These are phyloP conservation scores for Colletotrichum musae DNA, from an alignment of 2,329 filamentous ascomycete genomes.

Conservation along the genomic window DNA sequence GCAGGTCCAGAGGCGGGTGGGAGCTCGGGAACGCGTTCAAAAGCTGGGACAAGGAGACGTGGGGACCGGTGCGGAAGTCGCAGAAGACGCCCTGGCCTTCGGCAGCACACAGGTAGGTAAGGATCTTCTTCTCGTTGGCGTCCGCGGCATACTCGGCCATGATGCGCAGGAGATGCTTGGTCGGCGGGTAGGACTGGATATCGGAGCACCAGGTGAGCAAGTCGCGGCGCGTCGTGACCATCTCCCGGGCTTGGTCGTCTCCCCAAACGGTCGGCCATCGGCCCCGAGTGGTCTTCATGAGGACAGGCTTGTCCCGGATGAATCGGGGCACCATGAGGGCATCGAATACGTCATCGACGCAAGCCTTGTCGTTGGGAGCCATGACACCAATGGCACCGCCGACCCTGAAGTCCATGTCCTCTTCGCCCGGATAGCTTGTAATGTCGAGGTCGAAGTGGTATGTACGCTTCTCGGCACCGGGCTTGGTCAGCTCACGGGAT, in stretches of 20 bases:
- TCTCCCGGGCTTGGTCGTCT: slow-evolving; percentile 84
- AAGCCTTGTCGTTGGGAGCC: slow-evolving; percentile 83
- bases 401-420: slow-evolving; percentile 92
- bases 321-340: slow-evolving; percentile 84
- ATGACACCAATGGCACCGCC: slow-evolving; percentile 95
- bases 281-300: slow-evolving; percentile 83
- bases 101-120: slow-evolving; percentile 87
- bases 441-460: slow-evolving; percentile 98
- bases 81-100: slow-evolving; percentile 95
- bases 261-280: slow-evolving; percentile 99
- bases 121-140: slow-evolving; percentile 88
- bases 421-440: slow-evolving; percentile 91
- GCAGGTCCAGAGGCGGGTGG: slow-evolving; percentile 85
- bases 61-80: slow-evolving; percentile 90
- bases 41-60: slow-evolving; percentile 88
- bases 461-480: slow-evolving; percentile 94
- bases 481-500: slow-evolving; percentile 87
- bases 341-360: slow-evolving; percentile 89
- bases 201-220: slow-evolving; percentile 97
- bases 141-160: slow-evolving; percentile 88
- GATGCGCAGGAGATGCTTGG: slow-evolving; percentile 86
- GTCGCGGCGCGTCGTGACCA: slow-evolving; percentile 92
- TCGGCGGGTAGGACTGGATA: slow-evolving; percentile 92
- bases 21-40: slow-evolving; percentile 93
- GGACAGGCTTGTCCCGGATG: slow-evolving; percentile 86